phyloP scores from a whole-genome alignment of 2,329 filamentous ascomycete species.

The Cordyceps cateniannulata region DNA sequence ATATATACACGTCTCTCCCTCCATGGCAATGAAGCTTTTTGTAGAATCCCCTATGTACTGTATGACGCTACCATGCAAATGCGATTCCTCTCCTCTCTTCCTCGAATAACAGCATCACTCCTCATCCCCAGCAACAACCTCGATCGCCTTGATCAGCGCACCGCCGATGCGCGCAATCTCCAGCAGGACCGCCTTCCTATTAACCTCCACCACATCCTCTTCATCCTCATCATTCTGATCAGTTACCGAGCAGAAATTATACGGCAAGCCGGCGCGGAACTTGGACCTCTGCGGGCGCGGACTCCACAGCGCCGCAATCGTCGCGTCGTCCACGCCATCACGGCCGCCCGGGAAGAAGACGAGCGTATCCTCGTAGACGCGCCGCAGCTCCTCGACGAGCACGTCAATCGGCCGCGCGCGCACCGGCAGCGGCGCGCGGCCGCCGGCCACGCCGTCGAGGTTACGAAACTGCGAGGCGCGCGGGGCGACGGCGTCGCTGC shows the following conservation, averaged over 20 bases:
- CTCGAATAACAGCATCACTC: background rate
- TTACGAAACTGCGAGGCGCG: conserved; percentile 70
- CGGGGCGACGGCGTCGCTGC: conserved; percentile 28
- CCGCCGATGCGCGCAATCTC: conserved; percentile 67
- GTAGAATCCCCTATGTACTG: background rate
- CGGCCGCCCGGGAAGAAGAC: conserved; percentile 70
- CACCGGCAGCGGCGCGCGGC: conserved; percentile 37
- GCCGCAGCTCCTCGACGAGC: conserved; percentile 62
- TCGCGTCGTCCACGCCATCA: conserved; percentile 38
- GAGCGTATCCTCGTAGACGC: conserved; percentile 60
- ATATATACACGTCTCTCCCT: background rate
- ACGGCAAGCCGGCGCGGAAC: conserved; percentile 67
- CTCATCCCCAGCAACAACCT: conserved; percentile 28
- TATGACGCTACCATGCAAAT: background rate
- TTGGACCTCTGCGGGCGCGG: conserved; percentile 46
- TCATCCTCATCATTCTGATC: conserved; percentile 21
- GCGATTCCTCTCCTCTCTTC: background rate
- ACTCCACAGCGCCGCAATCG: conserved; percentile 55
- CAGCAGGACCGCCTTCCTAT: conserved; percentile 59
- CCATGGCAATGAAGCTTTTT: background rate
- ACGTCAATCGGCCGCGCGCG: conserved; percentile 55
- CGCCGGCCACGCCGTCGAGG: conserved; percentile 53
- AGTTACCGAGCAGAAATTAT: conserved; percentile 38
- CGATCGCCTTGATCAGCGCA: conserved; percentile 61
- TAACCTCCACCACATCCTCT: conserved; percentile 50